A percentile compares a stretch with the other conserved stretches of the same genome.
These are phyloP conservation scores for Populus euphratica DNA, from an alignment of 345 rosid species.

Conservation along the genomic window DNA sequence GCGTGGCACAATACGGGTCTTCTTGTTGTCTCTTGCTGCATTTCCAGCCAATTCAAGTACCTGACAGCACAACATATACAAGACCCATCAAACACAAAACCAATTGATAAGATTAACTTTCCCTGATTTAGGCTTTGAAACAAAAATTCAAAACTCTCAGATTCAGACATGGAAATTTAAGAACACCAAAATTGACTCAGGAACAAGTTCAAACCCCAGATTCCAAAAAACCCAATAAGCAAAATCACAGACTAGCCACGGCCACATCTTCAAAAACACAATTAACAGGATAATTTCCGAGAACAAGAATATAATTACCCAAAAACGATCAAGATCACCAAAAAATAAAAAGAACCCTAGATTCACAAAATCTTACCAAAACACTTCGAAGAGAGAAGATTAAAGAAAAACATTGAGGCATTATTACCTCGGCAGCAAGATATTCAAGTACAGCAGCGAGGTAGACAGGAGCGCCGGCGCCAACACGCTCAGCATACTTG, in stretches of 20 bases:
- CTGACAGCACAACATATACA: constrained; percentile 14
- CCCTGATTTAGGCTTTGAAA: background rate
- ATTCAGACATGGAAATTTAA: background rate
- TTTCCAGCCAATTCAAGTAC: constrained; percentile 91
- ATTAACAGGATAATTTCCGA: background rate
- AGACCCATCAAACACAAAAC: background rate
- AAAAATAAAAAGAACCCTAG: background rate
- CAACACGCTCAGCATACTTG: constrained; percentile 92
- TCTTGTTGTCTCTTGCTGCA: constrained; percentile 90
- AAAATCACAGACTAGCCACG: background rate
- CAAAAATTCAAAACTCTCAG: background rate
- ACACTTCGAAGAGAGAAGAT: no score
- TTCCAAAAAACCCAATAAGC: background rate
- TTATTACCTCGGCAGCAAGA: constrained; percentile 81
- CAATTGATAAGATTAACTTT: background rate
- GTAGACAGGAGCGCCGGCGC: constrained; percentile 94
- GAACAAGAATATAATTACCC: background rate
- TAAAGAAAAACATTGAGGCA: background rate
- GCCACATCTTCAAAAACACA: background rate
- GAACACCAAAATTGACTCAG: background rate
- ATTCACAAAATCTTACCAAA: background rate
- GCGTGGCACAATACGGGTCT: constrained; percentile 84
- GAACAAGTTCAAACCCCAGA: background rate
- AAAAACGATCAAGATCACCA: background rate
- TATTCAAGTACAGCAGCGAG: constrained; percentile 95